Evolutionary conservation across 768 basidiomycete genomes (phyloP).

Genomic region (Mycena galericulata): DNA sequence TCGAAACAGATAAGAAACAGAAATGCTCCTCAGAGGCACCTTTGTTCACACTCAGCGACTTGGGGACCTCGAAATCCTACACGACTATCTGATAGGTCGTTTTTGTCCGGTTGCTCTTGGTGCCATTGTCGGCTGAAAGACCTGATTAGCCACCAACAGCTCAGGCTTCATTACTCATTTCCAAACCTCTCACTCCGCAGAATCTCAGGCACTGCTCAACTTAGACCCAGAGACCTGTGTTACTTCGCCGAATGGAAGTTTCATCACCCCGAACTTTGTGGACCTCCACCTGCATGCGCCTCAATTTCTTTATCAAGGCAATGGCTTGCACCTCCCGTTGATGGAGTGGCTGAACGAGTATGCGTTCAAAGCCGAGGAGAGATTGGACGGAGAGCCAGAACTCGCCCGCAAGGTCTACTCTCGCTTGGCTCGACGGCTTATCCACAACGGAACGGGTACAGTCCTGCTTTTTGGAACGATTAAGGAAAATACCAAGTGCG

Average conservation of each 20-base stretch:
- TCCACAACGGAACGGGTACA: conserved; percentile 81
- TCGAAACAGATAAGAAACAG: too few relatives aligned
- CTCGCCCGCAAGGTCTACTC: conserved; percentile 78
- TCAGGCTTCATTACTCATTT: conserved; percentile 67
- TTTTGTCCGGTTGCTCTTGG: not conserved
- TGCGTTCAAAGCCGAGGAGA: conserved; percentile 84
- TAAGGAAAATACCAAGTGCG: conserved; percentile 84
- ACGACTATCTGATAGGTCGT: conserved; percentile 67
- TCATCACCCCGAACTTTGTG: conserved; percentile 83
- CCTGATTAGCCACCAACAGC: conserved; percentile 44
- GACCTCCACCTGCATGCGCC: conserved; percentile 92
- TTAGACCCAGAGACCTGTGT: conserved; percentile 37
- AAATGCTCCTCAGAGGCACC: conserved; percentile 52
- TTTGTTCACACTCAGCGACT: conserved; percentile 69
- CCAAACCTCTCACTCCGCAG: conserved; percentile 48
- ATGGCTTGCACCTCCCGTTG: conserved; percentile 84
- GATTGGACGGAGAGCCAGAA: conserved; percentile 69
- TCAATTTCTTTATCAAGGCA: conserved; percentile 90
- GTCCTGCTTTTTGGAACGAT: conserved; percentile 89
- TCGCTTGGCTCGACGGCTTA: conserved; percentile 72
- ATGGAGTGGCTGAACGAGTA: conserved; percentile 89
- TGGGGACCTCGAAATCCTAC: conserved; percentile 65
- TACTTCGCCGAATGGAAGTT: conserved; percentile 63
- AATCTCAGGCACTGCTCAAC: conserved; percentile 50
- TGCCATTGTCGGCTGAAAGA: not conserved